A percentile compares a stretch with the other conserved stretches of the same genome.
Conservation (phyloP, 2,329 filamentous ascomycete genomes). For the Ceratocystis cacaofunesta region DNA sequence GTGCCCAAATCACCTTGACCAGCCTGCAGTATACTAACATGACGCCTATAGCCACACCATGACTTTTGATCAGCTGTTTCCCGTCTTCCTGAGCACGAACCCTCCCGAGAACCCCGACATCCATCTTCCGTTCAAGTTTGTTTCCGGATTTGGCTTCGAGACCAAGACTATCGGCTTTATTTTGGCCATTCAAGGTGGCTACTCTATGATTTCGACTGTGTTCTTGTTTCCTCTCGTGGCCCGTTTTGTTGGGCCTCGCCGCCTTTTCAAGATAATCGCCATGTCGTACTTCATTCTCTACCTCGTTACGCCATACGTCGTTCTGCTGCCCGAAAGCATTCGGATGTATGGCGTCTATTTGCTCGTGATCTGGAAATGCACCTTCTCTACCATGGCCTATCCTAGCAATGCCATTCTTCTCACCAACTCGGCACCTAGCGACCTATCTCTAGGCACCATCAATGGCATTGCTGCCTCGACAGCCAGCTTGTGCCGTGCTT, state of each 20-base stretch:
- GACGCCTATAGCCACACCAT: conserved; percentile 64
- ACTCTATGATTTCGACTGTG: conserved; percentile 76
- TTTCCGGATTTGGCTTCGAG: conserved; percentile 68
- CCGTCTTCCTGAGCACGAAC: conserved; percentile 70
- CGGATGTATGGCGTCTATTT: conserved; percentile 63
- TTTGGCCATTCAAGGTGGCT: conserved; percentile 73
- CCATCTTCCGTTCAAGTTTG: conserved; percentile 73
- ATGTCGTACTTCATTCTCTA: conserved; percentile 79
- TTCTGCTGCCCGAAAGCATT: conserved; percentile 58
- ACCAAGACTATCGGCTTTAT: conserved; percentile 78
- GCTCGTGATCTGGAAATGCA: conserved; percentile 81
- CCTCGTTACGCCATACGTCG: conserved; percentile 73
- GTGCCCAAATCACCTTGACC: conserved; percentile 16
- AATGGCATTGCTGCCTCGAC: conserved; percentile 87
- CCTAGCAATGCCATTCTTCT: conserved; percentile 80
- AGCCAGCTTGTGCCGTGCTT: conserved; percentile 73
- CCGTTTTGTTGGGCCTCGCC: conserved; percentile 59
- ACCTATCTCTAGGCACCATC: conserved; percentile 73
- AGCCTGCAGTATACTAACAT: neutral
- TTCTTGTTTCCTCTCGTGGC: conserved; percentile 70
- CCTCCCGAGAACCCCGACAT: conserved; percentile 33
- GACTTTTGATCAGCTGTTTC: conserved; percentile 85
- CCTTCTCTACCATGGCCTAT: conserved; percentile 79
- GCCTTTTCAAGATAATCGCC: conserved; percentile 68
- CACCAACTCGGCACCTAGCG: conserved; percentile 73